Base-by-base conservation (phyloP, 345 rosid species). In the Melaleuca quinquenervia region DNA sequence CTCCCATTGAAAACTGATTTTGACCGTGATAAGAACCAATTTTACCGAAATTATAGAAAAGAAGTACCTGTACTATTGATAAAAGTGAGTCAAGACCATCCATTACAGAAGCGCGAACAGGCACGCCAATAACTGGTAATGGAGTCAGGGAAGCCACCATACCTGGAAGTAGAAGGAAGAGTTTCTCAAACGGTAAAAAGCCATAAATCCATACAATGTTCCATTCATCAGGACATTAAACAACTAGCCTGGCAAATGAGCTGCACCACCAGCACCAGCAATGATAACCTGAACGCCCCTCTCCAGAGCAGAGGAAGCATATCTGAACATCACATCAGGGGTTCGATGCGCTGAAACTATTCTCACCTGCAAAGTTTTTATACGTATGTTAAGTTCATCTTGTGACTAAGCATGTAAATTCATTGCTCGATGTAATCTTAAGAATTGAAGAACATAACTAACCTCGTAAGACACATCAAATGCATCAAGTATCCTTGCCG, bases 201-300 rank as follows among this genome's bases (percentile, higher is more conserved):
- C 74, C 52, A 41, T 27, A 7, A 2, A 64, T 55, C 83, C 8
- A 58, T 5, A 82, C 29, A 44, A 80, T 29, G 41, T 78, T 36
- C 14, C 29, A 26, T n/a, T 36, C 11, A 62, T 44, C 62, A 83
- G 32, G 52, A 14, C 5, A 1, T 29, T 29, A 18, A 12, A 55
- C 11, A 85, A 89, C 92, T 92, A 83, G 84, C 98, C 98, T 88
- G 99, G 99, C 84, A 97, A 92, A 91, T 97, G 99, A 70, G 98
- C 98, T 75, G 99, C 99, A 83, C 99, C 99, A 88, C 99, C 99
- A 87, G 99, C 99, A 83, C 99, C 99, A 56, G 99, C 98, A 82
- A 97, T 94, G 88, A 96, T 96, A 70, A 97, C 90, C 84, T 94
- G 96, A 87, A 94, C 76, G 22, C 99, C 99, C 87, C 93, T 90